Evolutionary conservation across 345 rosid species (phyloP), one percentile per base, ranked within the genome.

Genomic region (Erysimum cheiranthoides): DNA sequence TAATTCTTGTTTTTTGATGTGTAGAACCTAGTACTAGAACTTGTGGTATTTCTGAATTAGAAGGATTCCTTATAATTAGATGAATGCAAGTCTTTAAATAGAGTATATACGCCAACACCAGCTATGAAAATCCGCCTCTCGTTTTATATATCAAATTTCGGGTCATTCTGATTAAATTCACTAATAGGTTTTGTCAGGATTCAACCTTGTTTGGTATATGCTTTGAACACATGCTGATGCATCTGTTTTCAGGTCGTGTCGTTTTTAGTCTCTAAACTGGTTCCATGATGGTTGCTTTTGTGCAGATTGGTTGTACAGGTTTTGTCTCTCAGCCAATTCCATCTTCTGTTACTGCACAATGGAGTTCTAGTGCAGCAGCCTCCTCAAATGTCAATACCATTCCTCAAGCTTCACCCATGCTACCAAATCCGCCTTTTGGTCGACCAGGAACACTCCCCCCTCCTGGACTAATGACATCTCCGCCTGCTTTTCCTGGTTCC

Each of bases 241-340:
- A 62, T 49, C 14, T 49, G 43, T 72, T 11, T 47, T 53, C 53
- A 71, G 42, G 28, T 51, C 21, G 18, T 60, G 62, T 73, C 43
- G 10, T 49, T 45, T 45, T 54, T 5, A 34, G 52, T 72, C 42
- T 54, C 42, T 80, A 18, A 30, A 31, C 50, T 79, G 38, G 47
- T 66, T 90, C 80, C 81, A 81, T 86, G 82, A 74, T 73, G n/a
- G 31, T 75, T 73, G 18, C 73, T 43, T 50, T 57, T 83, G 57
- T 76, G 30, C 86, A 84, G 80, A 72, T 73, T 67, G 78, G 62
- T 78, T 60, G 72, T 62, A 62, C 63, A 49, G 79, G 76, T 34
- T 70, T 80, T 52, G 61, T 73, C 64, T 85, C 91, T 65, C 86
- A 82, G 68, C 51, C 87, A 49, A 84, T 66, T 57, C 73, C 82